Evolutionary conservation across 164 flowering plant genomes (phyloP), one percentile per base, ranked within the genome.

Genomic region (Hamamelis virginiana): DNA sequence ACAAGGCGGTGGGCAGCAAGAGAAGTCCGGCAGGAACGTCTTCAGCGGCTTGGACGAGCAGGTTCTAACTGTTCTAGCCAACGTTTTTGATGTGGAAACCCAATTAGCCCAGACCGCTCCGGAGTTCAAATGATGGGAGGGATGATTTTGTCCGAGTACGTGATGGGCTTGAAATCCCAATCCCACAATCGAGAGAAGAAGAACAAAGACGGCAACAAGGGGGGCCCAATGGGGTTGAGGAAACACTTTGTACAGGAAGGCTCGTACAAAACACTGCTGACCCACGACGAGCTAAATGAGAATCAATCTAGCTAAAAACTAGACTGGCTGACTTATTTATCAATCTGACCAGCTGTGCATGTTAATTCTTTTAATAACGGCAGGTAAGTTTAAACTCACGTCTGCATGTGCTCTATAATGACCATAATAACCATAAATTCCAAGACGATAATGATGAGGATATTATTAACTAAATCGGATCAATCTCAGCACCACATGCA

Each of bases 231-330:
- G 87, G 85, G 23, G 9, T 83, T 0, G 91, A 82, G 53, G 87
- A 87, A 59, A 87, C 91, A 12, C 10, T 81, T 46, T 86, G 88
- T 81, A 70, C 69, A 3, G 15, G 58, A 59, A 80, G 74, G 74
- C 62, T 83, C 11, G 75, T 28, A 23, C 73, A 79, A 58, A 83
- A 82, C 78, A 76, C 80, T 22, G 80, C 51, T 8, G 57, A 76
- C 28, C 78, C 85, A 1, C 4, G 48, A 5, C 69, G 65, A 0
- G 77, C 91, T 12, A n/a, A n/a, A n/a, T n/a, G n/a, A n/a, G n/a
- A n/a, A n/a, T n/a, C n/a, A n/a, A n/a, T n/a, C n/a, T n/a, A n/a
- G n/a, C n/a, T n/a, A n/a, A n/a, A n/a, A n/a, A n/a, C n/a, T n/a
- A n/a, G n/a, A n/a, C n/a, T n/a, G n/a, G n/a, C n/a, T n/a, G n/a